These are phyloP conservation scores for Margaritispora aquatica DNA, from an alignment of 495 filamentous ascomycete species.

Conservation along the genomic window DNA sequence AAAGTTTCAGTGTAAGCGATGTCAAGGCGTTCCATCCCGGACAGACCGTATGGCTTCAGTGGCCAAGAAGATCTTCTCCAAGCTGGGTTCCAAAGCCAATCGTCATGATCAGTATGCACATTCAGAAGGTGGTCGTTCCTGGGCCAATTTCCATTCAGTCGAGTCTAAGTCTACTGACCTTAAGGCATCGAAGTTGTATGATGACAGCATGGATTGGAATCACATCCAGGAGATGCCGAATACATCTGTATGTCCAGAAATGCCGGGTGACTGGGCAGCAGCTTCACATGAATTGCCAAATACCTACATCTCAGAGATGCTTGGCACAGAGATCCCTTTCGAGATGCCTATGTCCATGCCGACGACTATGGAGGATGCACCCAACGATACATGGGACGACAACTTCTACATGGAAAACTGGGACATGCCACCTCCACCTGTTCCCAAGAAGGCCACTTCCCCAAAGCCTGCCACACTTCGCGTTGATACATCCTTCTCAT, in stretches of 20 bases:
- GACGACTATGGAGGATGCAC: not conserved
- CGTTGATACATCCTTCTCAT: constrained; percentile 14
- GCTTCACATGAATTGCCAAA: constrained; percentile 17
- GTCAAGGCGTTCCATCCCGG: constrained; percentile 13
- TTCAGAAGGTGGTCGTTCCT: not conserved
- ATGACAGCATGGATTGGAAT: not conserved
- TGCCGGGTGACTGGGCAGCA: too few relatives aligned
- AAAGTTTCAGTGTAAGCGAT: constrained; percentile 20
- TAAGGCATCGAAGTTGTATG: not conserved
- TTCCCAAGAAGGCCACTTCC: constrained; percentile 3
- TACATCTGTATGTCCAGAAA: constrained; percentile 1
- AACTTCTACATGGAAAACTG: constrained; percentile 16
- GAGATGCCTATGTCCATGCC: not conserved
- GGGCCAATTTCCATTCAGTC: not conserved
- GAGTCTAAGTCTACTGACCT: not conserved
- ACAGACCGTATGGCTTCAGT: constrained; percentile 20
- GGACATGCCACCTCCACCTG: constrained; percentile 1
- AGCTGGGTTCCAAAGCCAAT: constrained; percentile 16
- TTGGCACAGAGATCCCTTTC: constrained; percentile 7
- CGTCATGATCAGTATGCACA: not conserved
- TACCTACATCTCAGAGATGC: constrained; percentile 19
- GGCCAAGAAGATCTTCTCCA: constrained; percentile 23
- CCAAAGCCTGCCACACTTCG: constrained; percentile 10
- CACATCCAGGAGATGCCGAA: too few relatives aligned
- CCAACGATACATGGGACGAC: constrained; percentile 4